A percentile compares a stretch with the other conserved stretches of the same genome.
These are phyloP conservation scores for Phytophthora pseudosyringae DNA, from an alignment of 352 stramenopile species.

Conservation along the genomic window DNA sequence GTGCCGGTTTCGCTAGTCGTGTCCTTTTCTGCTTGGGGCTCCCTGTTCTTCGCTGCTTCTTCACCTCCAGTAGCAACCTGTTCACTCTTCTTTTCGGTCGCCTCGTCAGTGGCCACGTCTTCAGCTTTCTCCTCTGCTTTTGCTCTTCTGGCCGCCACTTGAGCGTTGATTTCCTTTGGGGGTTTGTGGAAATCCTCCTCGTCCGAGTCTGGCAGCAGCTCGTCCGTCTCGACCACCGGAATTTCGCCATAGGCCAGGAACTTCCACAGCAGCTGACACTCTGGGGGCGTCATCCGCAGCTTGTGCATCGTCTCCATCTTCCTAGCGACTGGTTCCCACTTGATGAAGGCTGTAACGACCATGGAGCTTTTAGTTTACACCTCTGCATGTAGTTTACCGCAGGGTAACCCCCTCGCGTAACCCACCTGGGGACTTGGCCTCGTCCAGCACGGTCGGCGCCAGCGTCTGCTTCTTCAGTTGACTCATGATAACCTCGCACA, in stretches of 20 bases:
- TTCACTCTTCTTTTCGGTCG: constrained; percentile 1
- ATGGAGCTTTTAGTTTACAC: constrained; percentile 8
- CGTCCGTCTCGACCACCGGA: constrained; percentile 4
- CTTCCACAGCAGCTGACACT: constrained; percentile 76
- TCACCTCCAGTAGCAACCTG: not conserved
- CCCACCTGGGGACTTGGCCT: constrained; percentile 47
- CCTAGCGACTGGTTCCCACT: constrained; percentile 53
- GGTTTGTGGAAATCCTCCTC: constrained; percentile 53
- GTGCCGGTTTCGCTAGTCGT: not conserved
- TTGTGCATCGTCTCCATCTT: constrained; percentile 49
- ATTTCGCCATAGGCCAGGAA: constrained; percentile 69
- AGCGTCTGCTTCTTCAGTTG: constrained; percentile 64
- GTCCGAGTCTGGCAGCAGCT: constrained; percentile 59
- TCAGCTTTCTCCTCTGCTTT: not conserved
- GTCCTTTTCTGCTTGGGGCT: constrained; percentile 2
- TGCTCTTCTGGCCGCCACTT: constrained; percentile 5
- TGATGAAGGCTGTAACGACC: constrained; percentile 39
- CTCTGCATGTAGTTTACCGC: constrained; percentile 1
- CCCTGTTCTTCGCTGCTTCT: not conserved
- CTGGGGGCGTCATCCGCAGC: constrained; percentile 36
- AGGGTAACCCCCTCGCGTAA: not conserved
- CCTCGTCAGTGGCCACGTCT: not conserved
- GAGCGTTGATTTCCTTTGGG: constrained; percentile 33
- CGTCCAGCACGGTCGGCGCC: constrained; percentile 44
- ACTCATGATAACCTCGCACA: constrained; percentile 63